Evolutionary conservation across 2,329 filamentous ascomycete genomes (phyloP), one percentile per base, ranked within the genome.

Genomic region (Colletotrichum cuscutae): DNA sequence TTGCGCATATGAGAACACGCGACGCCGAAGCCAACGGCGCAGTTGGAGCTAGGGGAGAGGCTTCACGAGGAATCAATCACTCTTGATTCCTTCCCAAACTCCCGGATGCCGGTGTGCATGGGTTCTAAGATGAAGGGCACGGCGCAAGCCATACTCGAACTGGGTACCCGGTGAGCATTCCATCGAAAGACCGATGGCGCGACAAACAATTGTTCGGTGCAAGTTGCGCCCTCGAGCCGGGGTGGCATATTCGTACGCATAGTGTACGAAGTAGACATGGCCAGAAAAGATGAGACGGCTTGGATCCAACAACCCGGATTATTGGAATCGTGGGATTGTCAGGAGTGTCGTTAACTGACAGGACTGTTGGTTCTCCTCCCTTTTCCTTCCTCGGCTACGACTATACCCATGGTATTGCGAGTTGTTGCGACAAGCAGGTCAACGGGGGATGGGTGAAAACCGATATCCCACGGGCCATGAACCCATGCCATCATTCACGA

Each of bases 81-180:
- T 59, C 42, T 19, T 19, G 15, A 64, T 59, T 46, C 49, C 52
- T 24, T 59, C 26, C 65, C 69, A 69, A 63, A 68, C 26, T 7
- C 65, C 53, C 59, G 65, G 65, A 57, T 42, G 68, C 69, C 69
- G 69, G 69, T 72, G 58, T 72, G 69, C 65, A 72, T 46, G 53
- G 69, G 42, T 62, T 7, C n/a, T 28, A 26, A 62, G 28, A 72
- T 54, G 61, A 28, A 64, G 19, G 12, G 19, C 30, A 30, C 37
- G 37, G 49, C 46, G 28, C 11, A n/a, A 9, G 53, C 12, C 60
- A n/a, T 11, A 24, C 30, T n/a, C 30, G 32, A 15, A 15, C 24
- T 42, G n/a, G 32, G 35, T 32, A 24, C 15, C 57, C 24, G 58
- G 46, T 53, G 15, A 54, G 30, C 9, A n/a, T 58, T 42, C 9